Evolutionary conservation across 2,329 filamentous ascomycete genomes (phyloP), one percentile per base, ranked within the genome.

Genomic region (Rhinocladiella similis): DNA sequence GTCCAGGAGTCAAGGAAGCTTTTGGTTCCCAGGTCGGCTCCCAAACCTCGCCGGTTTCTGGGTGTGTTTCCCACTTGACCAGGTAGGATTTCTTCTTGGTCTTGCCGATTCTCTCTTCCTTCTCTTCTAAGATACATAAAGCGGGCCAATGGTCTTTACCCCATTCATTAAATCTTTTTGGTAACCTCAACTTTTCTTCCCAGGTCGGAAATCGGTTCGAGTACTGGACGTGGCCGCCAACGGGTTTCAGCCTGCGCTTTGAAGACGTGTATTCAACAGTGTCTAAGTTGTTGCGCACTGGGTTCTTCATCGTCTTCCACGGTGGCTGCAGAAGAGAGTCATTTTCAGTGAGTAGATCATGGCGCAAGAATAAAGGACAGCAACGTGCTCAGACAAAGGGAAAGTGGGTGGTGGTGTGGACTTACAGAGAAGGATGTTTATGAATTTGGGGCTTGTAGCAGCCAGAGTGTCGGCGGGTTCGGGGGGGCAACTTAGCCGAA

Each of bases 91-190:
- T 56, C 45, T 47, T 47, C 35, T 57, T 57, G 42, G 49, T 50
- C 38, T 42, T 20, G 51, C 66, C 42, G 14, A 45, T 68, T 66
- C 67, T 69, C 36, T 67, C 58, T 36, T 78, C 74, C 66, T 68
- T 69, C 39, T 68, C 59, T 38, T 78, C 74, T 67, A 81, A 14
- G 14, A 65, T 61, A 45, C 22, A 33, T 4, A 39, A 42, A 2
- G 57, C 62, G 5, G 60, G 60, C 56, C 59, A 65, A 29, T 10
- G 36, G 25, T 52, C 57, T 42, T 54, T 29, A 29, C 56, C 62
- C 7, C 35, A 45, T 18, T 33, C 41, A 4, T 48, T 18, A 39
- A 61, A 63, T 18, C 42, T 36, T 9, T 29, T 35, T n/a, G 45
- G 45, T 7, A 62, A 52, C 12, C 20, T 39, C 42, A 46, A 50